Conservation (phyloP, 257 asterid species). For the Echites panduratus region DNA sequence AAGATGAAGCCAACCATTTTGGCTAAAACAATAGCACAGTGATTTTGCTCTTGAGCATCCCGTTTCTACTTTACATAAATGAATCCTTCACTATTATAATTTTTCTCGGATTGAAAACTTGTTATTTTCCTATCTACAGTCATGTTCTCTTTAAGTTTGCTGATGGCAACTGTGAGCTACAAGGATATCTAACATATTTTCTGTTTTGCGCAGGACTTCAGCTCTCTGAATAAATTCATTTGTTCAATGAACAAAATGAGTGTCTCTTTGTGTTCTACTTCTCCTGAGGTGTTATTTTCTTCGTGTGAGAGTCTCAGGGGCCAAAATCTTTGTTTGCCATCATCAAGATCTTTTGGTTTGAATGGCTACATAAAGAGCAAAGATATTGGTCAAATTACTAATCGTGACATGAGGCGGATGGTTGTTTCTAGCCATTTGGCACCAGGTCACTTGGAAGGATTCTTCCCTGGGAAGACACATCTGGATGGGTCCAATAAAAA, state of each 20-base stretch:
- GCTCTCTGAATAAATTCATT: conserved; percentile 2
- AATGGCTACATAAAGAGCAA: conserved; percentile 31
- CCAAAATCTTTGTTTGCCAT: conserved; percentile 30
- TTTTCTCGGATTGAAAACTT: neutral
- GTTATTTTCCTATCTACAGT: too few relatives aligned
- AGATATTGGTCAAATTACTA: conserved; percentile 17
- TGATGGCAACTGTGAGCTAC: neutral
- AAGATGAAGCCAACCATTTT: neutral
- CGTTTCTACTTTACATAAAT: neutral
- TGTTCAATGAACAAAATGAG: conserved; percentile 34
- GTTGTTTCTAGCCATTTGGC: conserved; percentile 50
- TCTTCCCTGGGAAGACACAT: conserved; percentile 37
- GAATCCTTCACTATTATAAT: neutral
- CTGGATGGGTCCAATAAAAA: conserved; percentile 40
- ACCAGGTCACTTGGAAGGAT: conserved; percentile 62
- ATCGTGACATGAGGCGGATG: conserved; percentile 31
- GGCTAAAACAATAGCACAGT: neutral
- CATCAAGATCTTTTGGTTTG: conserved; percentile 35
- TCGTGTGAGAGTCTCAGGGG: conserved; percentile 33
- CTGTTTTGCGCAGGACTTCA: conserved; percentile 17
- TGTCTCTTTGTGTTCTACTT: conserved; percentile 38
- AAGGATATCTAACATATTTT: conserved; percentile 14
- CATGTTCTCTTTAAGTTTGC: neutral
- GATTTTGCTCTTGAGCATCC: neutral
- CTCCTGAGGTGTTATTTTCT: conserved; percentile 46